Evolutionary conservation across 2,329 filamentous ascomycete species (phyloP), one percentile per base, ranked within the genome.

Genomic region (Graphilbum sp.): DNA sequence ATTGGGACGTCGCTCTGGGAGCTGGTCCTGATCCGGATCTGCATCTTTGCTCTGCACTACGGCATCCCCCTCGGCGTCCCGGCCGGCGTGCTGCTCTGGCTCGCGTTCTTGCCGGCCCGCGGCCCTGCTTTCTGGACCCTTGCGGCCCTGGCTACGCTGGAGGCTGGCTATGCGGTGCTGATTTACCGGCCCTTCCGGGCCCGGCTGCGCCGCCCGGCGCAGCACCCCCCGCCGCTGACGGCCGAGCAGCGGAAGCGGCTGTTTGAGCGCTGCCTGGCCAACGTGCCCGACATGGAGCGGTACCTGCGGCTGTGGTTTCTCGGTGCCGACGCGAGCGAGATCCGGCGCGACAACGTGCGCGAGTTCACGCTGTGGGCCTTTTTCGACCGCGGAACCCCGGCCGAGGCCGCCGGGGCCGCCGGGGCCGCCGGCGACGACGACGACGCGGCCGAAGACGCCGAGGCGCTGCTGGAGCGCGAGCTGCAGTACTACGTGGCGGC

Each of bases 361-460:
- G 72, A 79, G 43, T 82, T 80, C 46, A 53, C 79, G 18, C 59
- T 69, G 9, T 84, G 79, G 79, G 75, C 71, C 1, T 73, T 83
- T 48, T 70, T 78, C 42, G 73, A 77, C 35, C 48, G 47, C 23
- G 27, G 27, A 12, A 12, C 7, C 6, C 27, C 6, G 15, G 5
- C 6, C 15, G 27, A 30, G 9, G 27, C 27, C 15, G 9, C 5
- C 27, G 23, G 23, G 7, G 12, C 7, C 12, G 23, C 23, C 23
- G n/a, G n/a, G n/a, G n/a, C n/a, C n/a, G n/a, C n/a, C n/a, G n/a
- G n/a, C n/a, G n/a, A n/a, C n/a, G 7, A 7, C 9, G 27, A 30
- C 9, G 27, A n/a, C 27, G 15, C 7, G 27, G 10, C 10, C 9
- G 27, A 30, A 13, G 27, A 30, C 10, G 27, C 0, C 6, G 47